Conservation (phyloP, 2,329 filamentous ascomycete species). For the Trichoderma oligosporum region DNA sequence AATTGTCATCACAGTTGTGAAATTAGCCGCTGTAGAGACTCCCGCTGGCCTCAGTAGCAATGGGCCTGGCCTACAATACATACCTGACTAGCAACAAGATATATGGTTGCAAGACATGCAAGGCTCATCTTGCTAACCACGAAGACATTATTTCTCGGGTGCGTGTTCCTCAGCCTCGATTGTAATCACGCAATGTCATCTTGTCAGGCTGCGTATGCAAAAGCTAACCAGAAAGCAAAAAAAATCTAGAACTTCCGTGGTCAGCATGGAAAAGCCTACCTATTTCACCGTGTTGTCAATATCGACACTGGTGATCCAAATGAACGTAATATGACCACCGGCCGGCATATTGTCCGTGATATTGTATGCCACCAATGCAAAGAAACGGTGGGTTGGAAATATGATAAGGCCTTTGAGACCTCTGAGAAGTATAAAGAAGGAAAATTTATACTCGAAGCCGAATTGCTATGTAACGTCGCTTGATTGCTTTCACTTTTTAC, state of each 20-base stretch:
- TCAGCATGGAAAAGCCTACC: conserved; percentile 95
- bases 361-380: conserved; percentile 89
- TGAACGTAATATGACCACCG: conserved; percentile 98
- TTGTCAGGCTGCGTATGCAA: background rate
- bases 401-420: conserved; percentile 91
- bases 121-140: conserved; percentile 90
- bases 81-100: conserved; percentile 85
- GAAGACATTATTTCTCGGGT: conserved; percentile 95
- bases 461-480: conserved; percentile 77
- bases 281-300: conserved; percentile 94
- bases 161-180: conserved; percentile 32
- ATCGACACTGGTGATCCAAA: conserved; percentile 76
- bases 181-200: background rate
- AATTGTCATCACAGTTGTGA: background rate
- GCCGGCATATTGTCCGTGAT: conserved; percentile 88
- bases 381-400: conserved; percentile 95
- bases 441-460: conserved; percentile 93
- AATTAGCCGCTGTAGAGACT: background rate
- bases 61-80: conserved; percentile 89
- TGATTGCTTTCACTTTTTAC: conserved; percentile 28
- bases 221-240: background rate
- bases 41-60: conserved; percentile 36
- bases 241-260: conserved; percentile 85
- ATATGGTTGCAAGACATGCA: conserved; percentile 91
- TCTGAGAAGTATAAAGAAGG: conserved; percentile 98